Evolutionary conservation across 2,329 filamentous ascomycete species (phyloP).

Genomic region (Pseudocercospora cruenta): DNA sequence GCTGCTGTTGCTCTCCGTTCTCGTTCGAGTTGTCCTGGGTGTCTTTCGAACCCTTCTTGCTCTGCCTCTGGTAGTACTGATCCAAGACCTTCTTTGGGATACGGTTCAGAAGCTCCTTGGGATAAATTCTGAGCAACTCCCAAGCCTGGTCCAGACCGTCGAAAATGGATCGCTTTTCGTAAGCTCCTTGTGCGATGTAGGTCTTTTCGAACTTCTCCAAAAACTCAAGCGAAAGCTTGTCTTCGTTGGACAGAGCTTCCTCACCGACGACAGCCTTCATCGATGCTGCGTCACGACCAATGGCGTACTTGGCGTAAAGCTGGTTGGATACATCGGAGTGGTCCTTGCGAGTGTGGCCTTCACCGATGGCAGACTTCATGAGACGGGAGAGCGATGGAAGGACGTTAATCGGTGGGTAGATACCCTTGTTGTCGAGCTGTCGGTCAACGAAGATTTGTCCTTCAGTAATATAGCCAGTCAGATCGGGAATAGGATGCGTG

Average conservation of each 20-base stretch:
- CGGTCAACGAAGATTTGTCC: conserved; percentile 98
- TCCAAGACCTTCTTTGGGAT: conserved; percentile 59
- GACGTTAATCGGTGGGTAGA: conserved; percentile 99
- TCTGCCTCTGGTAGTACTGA: conserved; percentile 54
- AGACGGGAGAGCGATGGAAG: conserved; percentile 96
- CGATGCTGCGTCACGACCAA: conserved; percentile 94
- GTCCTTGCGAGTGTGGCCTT: conserved; percentile 94
- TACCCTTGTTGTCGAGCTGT: conserved; percentile 89
- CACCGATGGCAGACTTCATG: conserved; percentile 99
- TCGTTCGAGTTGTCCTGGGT: conserved; percentile 47
- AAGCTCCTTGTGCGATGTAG: conserved; percentile 89
- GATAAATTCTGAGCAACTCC: conserved; percentile 95
- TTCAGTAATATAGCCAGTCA: conserved; percentile 99
- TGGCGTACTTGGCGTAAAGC: conserved; percentile 98
- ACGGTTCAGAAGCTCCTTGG: conserved; percentile 96
- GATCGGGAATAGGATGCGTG: conserved; percentile 96
- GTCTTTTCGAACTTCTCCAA: conserved; percentile 96
- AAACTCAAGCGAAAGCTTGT: conserved; percentile 97
- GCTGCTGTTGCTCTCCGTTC: conserved; percentile 33
- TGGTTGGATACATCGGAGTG: conserved; percentile 99
- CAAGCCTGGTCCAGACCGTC: conserved; percentile 96
- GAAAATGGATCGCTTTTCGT: conserved; percentile 88
- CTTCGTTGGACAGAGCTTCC: conserved; percentile 91
- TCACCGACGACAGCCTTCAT: conserved; percentile 99
- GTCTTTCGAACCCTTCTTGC: conserved; percentile 49